Evolutionary conservation across 2,329 filamentous ascomycete species (phyloP).

Genomic region (Colletotrichum cuscutae): DNA sequence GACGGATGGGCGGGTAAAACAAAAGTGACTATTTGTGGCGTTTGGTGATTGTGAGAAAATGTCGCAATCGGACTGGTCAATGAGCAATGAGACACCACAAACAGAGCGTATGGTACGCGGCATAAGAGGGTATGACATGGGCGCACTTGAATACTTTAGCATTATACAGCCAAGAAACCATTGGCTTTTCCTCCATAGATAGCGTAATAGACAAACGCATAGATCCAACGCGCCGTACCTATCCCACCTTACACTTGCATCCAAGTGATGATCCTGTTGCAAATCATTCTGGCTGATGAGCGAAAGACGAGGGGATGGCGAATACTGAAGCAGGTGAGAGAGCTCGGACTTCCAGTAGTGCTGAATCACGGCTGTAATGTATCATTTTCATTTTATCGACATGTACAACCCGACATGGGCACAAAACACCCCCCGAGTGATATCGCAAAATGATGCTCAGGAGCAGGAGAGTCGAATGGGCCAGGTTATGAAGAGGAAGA

Average conservation of each 20-base stretch:
- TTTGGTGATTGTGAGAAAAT: conserved; percentile 20
- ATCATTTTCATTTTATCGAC: background rate
- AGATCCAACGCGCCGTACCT: background rate
- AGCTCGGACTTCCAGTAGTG: background rate
- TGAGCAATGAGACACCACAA: conserved; percentile 15
- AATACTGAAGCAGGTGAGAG: background rate
- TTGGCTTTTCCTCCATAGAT: background rate
- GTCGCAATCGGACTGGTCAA: conserved; percentile 26
- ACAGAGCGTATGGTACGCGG: background rate
- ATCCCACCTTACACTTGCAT: background rate
- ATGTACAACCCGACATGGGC: background rate
- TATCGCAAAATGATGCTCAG: conserved; percentile 35
- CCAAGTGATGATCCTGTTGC: background rate
- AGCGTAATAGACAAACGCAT: conserved; percentile 7
- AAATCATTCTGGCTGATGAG: background rate
- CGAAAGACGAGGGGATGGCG: background rate
- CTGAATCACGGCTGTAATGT: background rate
- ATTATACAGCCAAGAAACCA: conserved; percentile 15
- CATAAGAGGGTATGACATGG: conserved; percentile 1
- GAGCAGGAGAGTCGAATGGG: conserved; percentile 21
- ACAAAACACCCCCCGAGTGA: conserved; percentile 27
- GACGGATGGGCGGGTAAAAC: background rate
- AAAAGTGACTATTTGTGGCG: conserved; percentile 20
- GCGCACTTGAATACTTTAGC: conserved; percentile 10
- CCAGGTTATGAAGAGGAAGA: conserved; percentile 3